phyloP scores from a whole-genome alignment of 345 rosid species.

The Populus euphratica region DNA sequence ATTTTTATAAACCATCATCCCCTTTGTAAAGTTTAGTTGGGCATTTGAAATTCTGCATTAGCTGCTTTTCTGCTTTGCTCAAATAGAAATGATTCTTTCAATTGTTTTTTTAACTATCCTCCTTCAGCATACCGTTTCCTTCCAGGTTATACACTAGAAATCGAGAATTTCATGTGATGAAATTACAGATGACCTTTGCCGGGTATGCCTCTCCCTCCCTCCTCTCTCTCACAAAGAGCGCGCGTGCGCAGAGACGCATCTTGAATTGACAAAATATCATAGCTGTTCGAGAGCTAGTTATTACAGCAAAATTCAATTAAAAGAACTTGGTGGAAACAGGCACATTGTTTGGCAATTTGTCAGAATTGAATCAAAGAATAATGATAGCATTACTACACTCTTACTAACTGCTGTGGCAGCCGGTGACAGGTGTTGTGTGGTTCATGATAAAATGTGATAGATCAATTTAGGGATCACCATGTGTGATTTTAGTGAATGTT shows the following conservation, averaged over 20 bases:
- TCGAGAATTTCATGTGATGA: conserved; percentile 25
- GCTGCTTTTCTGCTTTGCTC: not conserved
- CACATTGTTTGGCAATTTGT: not conserved
- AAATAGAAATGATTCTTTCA: not conserved
- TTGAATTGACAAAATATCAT: not conserved
- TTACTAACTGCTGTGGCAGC: not conserved
- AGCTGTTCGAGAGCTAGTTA: not conserved
- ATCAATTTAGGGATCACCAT: not conserved
- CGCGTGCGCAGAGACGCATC: not conserved
- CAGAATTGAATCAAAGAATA: not conserved
- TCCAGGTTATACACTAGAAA: conserved; percentile 34
- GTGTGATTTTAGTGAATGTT: not conserved
- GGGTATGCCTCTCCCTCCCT: conserved; percentile 9
- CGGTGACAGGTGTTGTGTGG: not conserved
- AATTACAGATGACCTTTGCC: conserved; percentile 28
- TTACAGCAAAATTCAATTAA: not conserved
- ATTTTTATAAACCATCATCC: not conserved
- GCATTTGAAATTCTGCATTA: not conserved
- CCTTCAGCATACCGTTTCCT: not conserved
- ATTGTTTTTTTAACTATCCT: not conserved
- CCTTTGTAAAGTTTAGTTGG: not conserved
- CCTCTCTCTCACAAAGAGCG: not conserved
- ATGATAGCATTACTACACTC: not conserved
- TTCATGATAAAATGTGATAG: not conserved
- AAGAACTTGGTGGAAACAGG: not conserved